Percentiles rank a stretch among this genome's conserved stretches.
phyloP scores from a whole-genome alignment of 176 grass and related monocot genomes.

The Juncus effusus region DNA sequence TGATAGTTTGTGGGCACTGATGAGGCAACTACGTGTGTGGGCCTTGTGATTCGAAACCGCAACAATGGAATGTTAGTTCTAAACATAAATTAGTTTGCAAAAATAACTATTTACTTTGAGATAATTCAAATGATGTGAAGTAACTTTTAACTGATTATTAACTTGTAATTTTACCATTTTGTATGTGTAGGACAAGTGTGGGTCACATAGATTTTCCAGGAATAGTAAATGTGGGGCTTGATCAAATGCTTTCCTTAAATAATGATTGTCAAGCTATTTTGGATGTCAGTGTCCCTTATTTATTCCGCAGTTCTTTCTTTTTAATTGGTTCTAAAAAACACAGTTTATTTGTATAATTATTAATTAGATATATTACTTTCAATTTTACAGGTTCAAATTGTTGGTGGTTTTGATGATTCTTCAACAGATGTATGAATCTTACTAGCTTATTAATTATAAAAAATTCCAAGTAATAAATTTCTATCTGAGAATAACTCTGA shows the following conservation, averaged over 20 bases:
- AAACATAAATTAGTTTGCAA: not conserved
- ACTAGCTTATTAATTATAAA: not conserved
- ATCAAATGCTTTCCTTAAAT: slow-evolving; percentile 76
- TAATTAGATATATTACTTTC: too few relatives aligned
- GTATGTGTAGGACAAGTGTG: slow-evolving; percentile 50
- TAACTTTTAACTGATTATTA: not conserved
- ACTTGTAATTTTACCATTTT: slow-evolving; percentile 1
- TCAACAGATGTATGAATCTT: slow-evolving; percentile 50
- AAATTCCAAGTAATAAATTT: not conserved
- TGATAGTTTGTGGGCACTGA: slow-evolving; percentile 76
- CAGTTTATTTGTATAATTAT: not conserved
- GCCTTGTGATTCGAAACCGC: slow-evolving; percentile 71
- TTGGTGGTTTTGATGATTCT: slow-evolving; percentile 73
- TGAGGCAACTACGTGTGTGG: slow-evolving; percentile 78
- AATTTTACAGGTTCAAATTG: slow-evolving; percentile 61
- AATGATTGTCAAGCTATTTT: slow-evolving; percentile 48
- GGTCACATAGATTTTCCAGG: slow-evolving; percentile 84
- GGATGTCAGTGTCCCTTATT: slow-evolving; percentile 68
- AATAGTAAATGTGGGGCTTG: slow-evolving; percentile 62
- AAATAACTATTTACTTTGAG: slow-evolving; percentile 3
- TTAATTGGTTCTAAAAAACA: too few relatives aligned
- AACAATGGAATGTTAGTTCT: slow-evolving; percentile 89
- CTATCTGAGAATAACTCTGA: not conserved
- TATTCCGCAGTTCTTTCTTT: slow-evolving; percentile 23
- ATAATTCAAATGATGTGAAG: too few relatives aligned